These are phyloP conservation scores for Talaromyces stipitatus DNA, from an alignment of 495 filamentous ascomycete species.

Conservation along the genomic window DNA sequence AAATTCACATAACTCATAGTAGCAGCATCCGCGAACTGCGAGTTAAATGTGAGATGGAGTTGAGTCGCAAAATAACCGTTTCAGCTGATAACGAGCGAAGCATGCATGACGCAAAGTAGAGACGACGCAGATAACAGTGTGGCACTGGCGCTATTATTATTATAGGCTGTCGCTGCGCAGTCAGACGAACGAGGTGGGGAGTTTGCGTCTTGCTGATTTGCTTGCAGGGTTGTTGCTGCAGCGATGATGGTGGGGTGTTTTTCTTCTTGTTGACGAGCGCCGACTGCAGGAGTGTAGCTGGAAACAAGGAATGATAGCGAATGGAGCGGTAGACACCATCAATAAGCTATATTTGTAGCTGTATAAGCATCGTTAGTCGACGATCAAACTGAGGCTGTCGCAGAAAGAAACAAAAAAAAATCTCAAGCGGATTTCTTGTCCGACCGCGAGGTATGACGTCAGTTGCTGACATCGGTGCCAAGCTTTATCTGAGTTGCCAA, in stretches of 20 bases:
- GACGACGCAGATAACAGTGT: neutral
- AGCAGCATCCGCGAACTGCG: slow-evolving; percentile 35
- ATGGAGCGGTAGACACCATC: too few relatives aligned
- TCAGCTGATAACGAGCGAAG: neutral
- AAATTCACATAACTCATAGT: slow-evolving; percentile 10
- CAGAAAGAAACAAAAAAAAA: neutral
- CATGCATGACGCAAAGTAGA: neutral
- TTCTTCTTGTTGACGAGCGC: too few relatives aligned
- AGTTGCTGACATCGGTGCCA: neutral
- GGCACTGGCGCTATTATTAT: neutral
- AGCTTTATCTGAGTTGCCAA: neutral
- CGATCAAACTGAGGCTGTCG: neutral
- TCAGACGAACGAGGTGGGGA: neutral
- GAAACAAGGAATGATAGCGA: neutral
- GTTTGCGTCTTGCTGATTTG: too few relatives aligned
- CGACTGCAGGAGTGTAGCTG: neutral
- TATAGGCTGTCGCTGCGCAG: neutral
- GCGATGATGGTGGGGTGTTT: neutral
- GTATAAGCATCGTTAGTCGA: neutral
- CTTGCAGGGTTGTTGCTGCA: neutral
- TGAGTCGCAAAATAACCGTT: neutral
- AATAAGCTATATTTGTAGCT: too few relatives aligned
- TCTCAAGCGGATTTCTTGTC: neutral
- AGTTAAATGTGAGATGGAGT: neutral
- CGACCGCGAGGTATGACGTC: neutral